A percentile compares a stretch with the other conserved stretches of the same genome.
These are phyloP conservation scores for Suillus subaureus DNA, from an alignment of 768 basidiomycete genomes.

Conservation along the genomic window DNA sequence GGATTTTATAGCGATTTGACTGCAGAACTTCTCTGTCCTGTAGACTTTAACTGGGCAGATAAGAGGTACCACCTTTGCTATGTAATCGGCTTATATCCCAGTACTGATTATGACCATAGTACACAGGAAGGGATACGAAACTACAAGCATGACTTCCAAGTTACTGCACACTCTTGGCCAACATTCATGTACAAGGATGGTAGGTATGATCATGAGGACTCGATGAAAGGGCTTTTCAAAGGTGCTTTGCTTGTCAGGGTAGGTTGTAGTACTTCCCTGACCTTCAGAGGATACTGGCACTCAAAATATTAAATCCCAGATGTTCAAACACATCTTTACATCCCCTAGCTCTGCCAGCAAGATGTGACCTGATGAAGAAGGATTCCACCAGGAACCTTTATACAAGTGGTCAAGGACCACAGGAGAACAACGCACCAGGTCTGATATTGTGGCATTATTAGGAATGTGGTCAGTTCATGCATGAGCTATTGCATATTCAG, in stretches of 20 bases:
- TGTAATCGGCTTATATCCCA: not conserved
- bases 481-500: constrained; percentile 24
- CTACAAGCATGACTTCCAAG: not conserved
- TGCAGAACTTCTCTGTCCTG: constrained; percentile 7
- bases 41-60: constrained; percentile 13
- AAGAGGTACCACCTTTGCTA: not conserved
- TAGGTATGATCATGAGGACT: constrained; percentile 14
- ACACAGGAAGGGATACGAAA: not conserved
- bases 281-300: not conserved
- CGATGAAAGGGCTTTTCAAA: constrained; percentile 21
- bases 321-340: constrained; percentile 22
- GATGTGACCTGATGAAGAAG: not conserved
- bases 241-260: constrained; percentile 18
- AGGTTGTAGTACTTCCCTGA: not conserved
- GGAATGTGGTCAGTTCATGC: constrained; percentile 18
- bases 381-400: not conserved
- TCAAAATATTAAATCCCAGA: constrained; percentile 1
- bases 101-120: not conserved
- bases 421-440: constrained; percentile 10
- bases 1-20: constrained; percentile 8
- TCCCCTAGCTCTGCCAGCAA: constrained; percentile 20
- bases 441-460: constrained; percentile 12
- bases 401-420: not conserved
- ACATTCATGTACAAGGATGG: constrained; percentile 18
- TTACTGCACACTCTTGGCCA: not conserved